Evolutionary conservation across 2,329 filamentous ascomycete species (phyloP), one percentile per base, ranked within the genome.

Genomic region (Aureobasidium sp.): DNA sequence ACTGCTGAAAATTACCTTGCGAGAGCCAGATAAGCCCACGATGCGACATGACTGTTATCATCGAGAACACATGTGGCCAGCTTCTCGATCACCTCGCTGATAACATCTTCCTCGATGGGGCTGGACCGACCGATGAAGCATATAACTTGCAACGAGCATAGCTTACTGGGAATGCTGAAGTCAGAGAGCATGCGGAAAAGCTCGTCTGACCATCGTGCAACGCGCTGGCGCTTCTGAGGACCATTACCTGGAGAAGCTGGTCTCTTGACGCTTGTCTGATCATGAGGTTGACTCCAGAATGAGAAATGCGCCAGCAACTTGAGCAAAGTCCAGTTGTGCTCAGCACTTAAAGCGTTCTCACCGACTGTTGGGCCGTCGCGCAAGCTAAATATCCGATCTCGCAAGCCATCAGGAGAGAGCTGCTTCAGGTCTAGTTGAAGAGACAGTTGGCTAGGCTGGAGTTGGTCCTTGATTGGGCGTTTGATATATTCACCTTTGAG

Each of bases 11-110:
- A 81, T 70, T 77, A 92, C 90, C 89, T 90, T 65, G 90, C 80
- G 70, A 91, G 84, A n/a, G 86, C 87, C 58, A 97, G 73, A 78
- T 96, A 85, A n/a, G 91, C 87, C 94, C 94, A 99, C 0, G 86
- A 90, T 8, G 86, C 83, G 44, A 87, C 77, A 9, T 75, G 73
- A 15, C 77, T 75, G 66, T 88, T 86, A 67, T 96, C 92, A 69
- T 94, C 88, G 9, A 83, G 66, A 47, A 61, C 42, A 15, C 29
- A 48, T 15, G 37, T 44, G 25, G 44, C 13, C 36, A 65, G 16
- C 30, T 53, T 58, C 21, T 61, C 60, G 10, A 60, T n/a, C 8
- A 54, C 4, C 5, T 39, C 37, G 13, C 21, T 15, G 9, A 61
- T 25, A 27, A 55, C 29, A 13, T 61, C 48, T 42, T 54, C 41